Conservation (phyloP, 495 filamentous ascomycete genomes). For the Daldinia loculata region DNA sequence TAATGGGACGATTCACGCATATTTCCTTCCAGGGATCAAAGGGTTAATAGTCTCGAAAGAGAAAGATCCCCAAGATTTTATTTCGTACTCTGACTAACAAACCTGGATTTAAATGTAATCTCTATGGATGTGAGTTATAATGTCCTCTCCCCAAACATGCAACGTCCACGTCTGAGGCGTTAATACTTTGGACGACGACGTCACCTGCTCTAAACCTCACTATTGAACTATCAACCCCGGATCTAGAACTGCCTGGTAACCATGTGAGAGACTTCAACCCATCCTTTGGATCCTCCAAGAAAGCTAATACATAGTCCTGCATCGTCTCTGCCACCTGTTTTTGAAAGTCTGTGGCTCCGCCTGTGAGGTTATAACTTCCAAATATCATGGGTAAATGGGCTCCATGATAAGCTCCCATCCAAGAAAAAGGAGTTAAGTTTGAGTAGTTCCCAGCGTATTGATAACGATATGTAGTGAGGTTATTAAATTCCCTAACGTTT, state of each 20-base stretch:
- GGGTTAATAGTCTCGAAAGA: neutral
- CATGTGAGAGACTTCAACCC: slow-evolving; percentile 45
- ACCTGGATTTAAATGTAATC: slow-evolving; percentile 9
- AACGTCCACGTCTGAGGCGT: slow-evolving; percentile 35
- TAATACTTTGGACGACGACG: slow-evolving; percentile 29
- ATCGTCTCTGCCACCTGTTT: slow-evolving; percentile 50
- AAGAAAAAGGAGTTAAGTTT: slow-evolving; percentile 52
- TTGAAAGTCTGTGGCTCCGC: slow-evolving; percentile 47
- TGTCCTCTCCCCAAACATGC: slow-evolving; percentile 35
- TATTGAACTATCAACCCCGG: slow-evolving; percentile 15
- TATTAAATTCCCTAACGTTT: slow-evolving; percentile 25
- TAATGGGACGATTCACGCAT: neutral
- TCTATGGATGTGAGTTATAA: slow-evolving; percentile 23
- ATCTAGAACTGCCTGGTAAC: slow-evolving; percentile 8
- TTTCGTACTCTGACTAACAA: neutral
- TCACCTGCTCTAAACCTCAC: slow-evolving; percentile 29
- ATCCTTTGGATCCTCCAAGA: slow-evolving; percentile 53
- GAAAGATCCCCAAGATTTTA: neutral
- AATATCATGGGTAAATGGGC: slow-evolving; percentile 58
- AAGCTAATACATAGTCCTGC: slow-evolving; percentile 56
- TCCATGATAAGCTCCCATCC: slow-evolving; percentile 63
- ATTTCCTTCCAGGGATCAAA: neutral
- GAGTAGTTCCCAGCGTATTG: slow-evolving; percentile 59
- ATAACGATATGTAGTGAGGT: slow-evolving; percentile 60
- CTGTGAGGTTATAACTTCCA: slow-evolving; percentile 49